phyloP scores from a whole-genome alignment of 176 grass and related monocot species.

The Paspalum notatum region DNA sequence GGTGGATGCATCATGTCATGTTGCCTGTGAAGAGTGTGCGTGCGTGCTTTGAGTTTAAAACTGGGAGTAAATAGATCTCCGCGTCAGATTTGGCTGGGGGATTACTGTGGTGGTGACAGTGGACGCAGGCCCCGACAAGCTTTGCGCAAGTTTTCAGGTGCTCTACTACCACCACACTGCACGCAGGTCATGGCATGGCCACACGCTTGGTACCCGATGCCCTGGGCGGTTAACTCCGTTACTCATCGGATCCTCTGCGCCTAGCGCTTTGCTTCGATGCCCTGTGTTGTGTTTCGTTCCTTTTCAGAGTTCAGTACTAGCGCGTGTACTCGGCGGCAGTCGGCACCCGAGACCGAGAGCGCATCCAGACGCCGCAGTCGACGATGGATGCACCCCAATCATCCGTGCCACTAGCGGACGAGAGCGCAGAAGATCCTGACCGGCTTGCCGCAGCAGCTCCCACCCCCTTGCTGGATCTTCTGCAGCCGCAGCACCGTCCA shows the following conservation, averaged over 20 bases:
- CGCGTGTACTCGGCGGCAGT: no score
- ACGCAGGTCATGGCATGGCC: background rate
- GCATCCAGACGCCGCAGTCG: background rate
- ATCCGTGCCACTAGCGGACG: background rate
- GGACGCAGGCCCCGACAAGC: conserved; percentile 10
- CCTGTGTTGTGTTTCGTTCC: background rate
- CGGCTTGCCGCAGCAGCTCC: background rate
- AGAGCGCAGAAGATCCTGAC: conserved; percentile 4
- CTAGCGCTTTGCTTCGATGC: background rate
- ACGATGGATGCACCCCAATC: background rate
- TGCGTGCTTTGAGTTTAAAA: no score
- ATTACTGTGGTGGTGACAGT: background rate
- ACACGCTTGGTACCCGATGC: conserved; percentile 14
- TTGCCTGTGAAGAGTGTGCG: no score
- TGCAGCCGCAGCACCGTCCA: conserved; percentile 27
- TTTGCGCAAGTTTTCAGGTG: conserved; percentile 32
- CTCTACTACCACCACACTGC: no score
- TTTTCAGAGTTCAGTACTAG: background rate
- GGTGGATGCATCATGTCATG: no score
- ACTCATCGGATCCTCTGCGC: conserved; percentile 21
- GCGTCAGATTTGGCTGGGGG: no score
- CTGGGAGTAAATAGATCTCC: no score
- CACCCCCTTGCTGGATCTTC: conserved; percentile 13
- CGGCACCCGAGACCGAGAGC: no score
- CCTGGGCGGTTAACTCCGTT: conserved; percentile 50